Evolutionary conservation across 352 stramenopile genomes (phyloP).

Genomic region (Globisporangium middletonii): DNA sequence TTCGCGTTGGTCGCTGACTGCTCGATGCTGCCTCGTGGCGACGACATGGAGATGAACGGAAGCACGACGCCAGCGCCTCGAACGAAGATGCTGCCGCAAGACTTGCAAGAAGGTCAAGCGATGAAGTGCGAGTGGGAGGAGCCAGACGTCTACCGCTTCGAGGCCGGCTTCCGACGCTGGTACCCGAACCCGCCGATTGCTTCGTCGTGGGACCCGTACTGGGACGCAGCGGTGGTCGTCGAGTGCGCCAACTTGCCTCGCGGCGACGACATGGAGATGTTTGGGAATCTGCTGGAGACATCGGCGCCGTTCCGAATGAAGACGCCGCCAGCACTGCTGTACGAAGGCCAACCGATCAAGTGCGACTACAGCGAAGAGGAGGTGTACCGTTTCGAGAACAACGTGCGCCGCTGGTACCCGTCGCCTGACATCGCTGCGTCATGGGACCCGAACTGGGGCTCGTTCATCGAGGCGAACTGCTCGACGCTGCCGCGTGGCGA

Average conservation of each 20-base stretch:
- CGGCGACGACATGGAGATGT: conserved; percentile 13
- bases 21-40: conserved; percentile 7
- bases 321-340: not conserved
- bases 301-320: not conserved
- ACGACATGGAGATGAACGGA: conserved; percentile 6
- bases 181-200: conserved; percentile 17
- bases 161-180: conserved; percentile 6
- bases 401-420: conserved; percentile 16
- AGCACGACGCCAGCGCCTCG: not conserved
- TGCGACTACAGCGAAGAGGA: conserved; percentile 4
- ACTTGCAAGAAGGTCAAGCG: conserved; percentile 2
- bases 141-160: conserved; percentile 13
- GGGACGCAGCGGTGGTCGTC: conserved; percentile 6
- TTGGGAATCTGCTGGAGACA: not conserved
- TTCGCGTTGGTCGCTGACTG: conserved; percentile 9
- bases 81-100: not conserved
- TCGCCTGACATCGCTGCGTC: conserved; percentile 14
- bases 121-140: conserved; percentile 14
- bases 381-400: conserved; percentile 16
- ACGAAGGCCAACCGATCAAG: conserved; percentile 16
- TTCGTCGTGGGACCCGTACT: conserved; percentile 20
- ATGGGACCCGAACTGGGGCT: conserved; percentile 19
- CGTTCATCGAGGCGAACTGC: conserved; percentile 12
- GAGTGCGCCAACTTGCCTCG: conserved; percentile 13
- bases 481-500: conserved; percentile 5